Evolutionary conservation across 768 basidiomycete genomes (phyloP).

Genomic region (Mrakia gelida): DNA sequence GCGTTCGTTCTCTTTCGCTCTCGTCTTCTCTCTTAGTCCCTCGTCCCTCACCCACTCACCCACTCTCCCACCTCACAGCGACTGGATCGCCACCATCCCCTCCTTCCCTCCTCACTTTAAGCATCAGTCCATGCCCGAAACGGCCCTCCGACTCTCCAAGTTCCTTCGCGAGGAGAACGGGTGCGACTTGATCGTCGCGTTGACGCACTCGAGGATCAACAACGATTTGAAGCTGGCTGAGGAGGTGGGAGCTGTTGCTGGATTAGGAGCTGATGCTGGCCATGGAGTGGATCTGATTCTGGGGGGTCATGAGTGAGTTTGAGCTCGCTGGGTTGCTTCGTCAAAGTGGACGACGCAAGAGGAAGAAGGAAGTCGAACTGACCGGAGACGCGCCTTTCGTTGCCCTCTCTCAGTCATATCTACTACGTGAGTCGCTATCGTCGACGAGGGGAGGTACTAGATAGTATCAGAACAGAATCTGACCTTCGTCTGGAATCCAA

Average conservation of each 20-base stretch:
- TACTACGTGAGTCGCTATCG: neutral
- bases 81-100: constrained; percentile 82
- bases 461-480: no score
- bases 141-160: constrained; percentile 67
- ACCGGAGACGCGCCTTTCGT: neutral
- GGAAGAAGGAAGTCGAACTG: neutral
- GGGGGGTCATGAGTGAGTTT: constrained; percentile 25
- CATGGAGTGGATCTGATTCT: constrained; percentile 24
- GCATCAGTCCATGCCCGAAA: constrained; percentile 69
- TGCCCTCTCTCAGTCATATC: neutral
- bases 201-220: constrained; percentile 72
- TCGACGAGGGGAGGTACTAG: no score
- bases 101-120: constrained; percentile 79
- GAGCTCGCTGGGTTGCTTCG: neutral
- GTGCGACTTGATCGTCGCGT: constrained; percentile 77
- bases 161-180: constrained; percentile 64
- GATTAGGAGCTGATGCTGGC: neutral
- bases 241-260: constrained; percentile 40
- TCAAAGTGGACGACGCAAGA: neutral
- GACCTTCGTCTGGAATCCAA: no score
- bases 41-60: neutral
- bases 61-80: constrained; percentile 49
- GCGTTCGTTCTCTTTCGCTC: constrained; percentile 52
- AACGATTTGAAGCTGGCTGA: constrained; percentile 44
- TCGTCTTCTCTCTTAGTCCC: neutral